A percentile compares a stretch with the other conserved stretches of the same genome.
Evolutionary conservation across 1,284 basidiomycete species (phyloP).

Genomic region (Meira nashicola): DNA sequence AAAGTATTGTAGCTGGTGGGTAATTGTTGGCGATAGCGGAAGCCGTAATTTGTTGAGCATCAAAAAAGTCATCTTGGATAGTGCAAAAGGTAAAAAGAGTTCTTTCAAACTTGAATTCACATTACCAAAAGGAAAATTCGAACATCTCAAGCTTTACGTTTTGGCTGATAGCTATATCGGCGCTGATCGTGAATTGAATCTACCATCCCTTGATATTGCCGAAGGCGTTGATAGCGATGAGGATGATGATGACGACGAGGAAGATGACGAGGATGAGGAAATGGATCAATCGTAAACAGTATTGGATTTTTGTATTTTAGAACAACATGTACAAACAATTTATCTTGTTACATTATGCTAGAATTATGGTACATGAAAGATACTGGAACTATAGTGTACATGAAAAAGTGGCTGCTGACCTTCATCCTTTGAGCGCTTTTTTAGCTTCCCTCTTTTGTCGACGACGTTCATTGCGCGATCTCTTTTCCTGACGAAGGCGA

Average conservation of each 20-base stretch:
- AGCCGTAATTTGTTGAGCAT: constrained; percentile 76
- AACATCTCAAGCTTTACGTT: constrained; percentile 75
- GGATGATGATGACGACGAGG: constrained; percentile 31
- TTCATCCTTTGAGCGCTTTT: no score
- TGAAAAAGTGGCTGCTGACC: no score
- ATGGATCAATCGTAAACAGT: no score
- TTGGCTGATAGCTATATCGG: constrained; percentile 78
- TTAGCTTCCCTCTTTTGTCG: constrained; percentile 8
- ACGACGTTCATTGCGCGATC: constrained; percentile 3
- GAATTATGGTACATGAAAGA: no score
- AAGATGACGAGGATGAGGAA: constrained; percentile 19
- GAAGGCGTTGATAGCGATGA: constrained; percentile 38
- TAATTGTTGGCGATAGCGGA: constrained; percentile 78
- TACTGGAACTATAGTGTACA: no score
- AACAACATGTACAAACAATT: no score
- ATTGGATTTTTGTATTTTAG: no score
- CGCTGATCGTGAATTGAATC: constrained; percentile 43
- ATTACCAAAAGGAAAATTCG: constrained; percentile 63
- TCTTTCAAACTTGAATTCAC: constrained; percentile 82
- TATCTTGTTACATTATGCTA: no score
- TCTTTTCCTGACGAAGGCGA: constrained; percentile 4
- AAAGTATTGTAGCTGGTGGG: constrained; percentile 96
- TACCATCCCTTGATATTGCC: constrained; percentile 36
- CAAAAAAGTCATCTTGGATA: constrained; percentile 84
- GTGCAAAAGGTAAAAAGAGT: constrained; percentile 55